Percentiles rank a stretch among this genome's conserved stretches.
Conservation (phyloP, 495 filamentous ascomycete genomes). For the Podospora sp. region DNA sequence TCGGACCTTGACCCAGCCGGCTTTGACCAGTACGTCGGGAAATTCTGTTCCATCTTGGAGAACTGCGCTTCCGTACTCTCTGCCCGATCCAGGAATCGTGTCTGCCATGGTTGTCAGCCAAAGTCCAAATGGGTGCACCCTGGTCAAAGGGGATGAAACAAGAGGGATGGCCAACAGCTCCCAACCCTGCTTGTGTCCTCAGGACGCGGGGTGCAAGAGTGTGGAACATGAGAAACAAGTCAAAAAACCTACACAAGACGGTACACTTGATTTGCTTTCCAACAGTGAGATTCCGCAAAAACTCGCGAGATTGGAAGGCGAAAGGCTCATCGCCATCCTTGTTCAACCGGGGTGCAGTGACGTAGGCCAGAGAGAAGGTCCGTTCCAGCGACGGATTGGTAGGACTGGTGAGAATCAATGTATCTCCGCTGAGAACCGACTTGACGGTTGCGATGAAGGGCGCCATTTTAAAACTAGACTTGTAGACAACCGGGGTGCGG, state of each 20-base stretch:
- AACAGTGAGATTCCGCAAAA: conserved; percentile 77
- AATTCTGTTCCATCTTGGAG: conserved; percentile 73
- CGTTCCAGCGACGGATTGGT: conserved; percentile 78
- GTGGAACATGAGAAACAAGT: no score
- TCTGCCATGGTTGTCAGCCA: conserved; percentile 39
- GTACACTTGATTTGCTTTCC: conserved; percentile 85
- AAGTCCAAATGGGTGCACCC: background rate
- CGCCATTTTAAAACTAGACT: conserved; percentile 9
- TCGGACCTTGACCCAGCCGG: conserved; percentile 87
- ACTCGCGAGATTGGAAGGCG: conserved; percentile 92
- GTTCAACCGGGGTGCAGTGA: conserved; percentile 81
- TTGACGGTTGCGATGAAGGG: conserved; percentile 75
- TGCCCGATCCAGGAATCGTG: conserved; percentile 77
- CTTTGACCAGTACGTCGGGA: conserved; percentile 76
- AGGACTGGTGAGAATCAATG: conserved; percentile 73
- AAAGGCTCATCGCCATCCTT: conserved; percentile 90
- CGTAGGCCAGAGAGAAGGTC: conserved; percentile 85
- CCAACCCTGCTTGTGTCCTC: no score
- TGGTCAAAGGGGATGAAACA: background rate
- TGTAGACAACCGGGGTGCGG: background rate
- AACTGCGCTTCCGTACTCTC: conserved; percentile 81
- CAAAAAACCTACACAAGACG: conserved; percentile 52
- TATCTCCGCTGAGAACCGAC: conserved; percentile 90
- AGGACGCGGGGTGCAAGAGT: no score
- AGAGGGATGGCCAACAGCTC: no score